Evolutionary conservation across 2,329 filamentous ascomycete genomes (phyloP).

Genomic region (Exophiala viscosa): DNA sequence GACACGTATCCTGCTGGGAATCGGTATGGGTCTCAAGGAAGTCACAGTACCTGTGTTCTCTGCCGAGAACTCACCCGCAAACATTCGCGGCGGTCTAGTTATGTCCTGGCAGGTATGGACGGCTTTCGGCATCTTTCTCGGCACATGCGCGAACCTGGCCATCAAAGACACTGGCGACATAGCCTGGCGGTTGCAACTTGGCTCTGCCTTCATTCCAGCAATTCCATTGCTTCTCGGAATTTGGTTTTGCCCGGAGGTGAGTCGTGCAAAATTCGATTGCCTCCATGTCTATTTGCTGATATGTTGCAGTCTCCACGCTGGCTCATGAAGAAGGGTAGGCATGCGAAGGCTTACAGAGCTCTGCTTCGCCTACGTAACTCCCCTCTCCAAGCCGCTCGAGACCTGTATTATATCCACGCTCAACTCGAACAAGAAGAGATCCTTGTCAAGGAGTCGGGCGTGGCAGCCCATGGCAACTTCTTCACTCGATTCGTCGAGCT

Average conservation of each 20-base stretch:
- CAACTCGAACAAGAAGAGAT: conserved; percentile 35
- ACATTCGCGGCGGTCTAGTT: conserved; percentile 53
- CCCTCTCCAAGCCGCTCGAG: conserved; percentile 43
- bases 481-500: conserved; percentile 56
- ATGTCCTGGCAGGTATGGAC: conserved; percentile 57
- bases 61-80: conserved; percentile 51
- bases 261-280: neutral
- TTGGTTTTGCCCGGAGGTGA: conserved; percentile 38
- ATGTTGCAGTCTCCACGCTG: conserved; percentile 42
- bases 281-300: neutral
- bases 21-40: conserved; percentile 39
- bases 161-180: conserved; percentile 38
- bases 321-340: conserved; percentile 45
- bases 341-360: conserved; percentile 41
- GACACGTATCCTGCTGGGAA: conserved; percentile 50
- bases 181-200: conserved; percentile 46
- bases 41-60: conserved; percentile 52
- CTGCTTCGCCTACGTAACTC: conserved; percentile 43
- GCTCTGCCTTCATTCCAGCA: conserved; percentile 47
- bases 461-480: conserved; percentile 52
- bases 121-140: conserved; percentile 41
- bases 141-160: conserved; percentile 41
- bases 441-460: conserved; percentile 24
- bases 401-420: conserved; percentile 46
- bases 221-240: conserved; percentile 45